Conservation (phyloP, 2,329 filamentous ascomycete genomes). For the Sphaerulina vaccinii region DNA sequence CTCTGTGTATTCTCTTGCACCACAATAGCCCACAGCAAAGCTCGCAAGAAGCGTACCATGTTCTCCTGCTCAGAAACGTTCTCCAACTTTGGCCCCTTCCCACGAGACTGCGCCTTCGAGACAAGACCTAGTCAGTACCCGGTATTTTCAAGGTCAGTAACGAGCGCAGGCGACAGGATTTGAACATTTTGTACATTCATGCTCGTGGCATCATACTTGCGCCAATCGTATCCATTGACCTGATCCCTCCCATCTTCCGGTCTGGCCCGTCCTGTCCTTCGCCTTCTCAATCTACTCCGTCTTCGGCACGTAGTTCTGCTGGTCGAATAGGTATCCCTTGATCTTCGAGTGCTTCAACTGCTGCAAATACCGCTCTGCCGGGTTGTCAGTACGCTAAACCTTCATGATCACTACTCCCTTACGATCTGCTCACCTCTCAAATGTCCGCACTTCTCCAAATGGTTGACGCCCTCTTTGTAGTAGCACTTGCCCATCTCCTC, state of each 20-base stretch:
- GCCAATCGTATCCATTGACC: background rate
- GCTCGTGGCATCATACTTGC: too few relatives aligned
- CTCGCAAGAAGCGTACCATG: too few relatives aligned
- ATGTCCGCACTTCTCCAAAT: conserved; percentile 81
- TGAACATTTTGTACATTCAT: too few relatives aligned
- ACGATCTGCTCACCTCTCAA: conserved; percentile 66
- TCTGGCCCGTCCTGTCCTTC: too few relatives aligned
- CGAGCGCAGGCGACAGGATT: too few relatives aligned
- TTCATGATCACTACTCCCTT: background rate
- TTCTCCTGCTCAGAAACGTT: too few relatives aligned
- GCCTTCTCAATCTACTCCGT: conserved; percentile 18
- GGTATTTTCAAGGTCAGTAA: too few relatives aligned
- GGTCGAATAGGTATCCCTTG: conserved; percentile 75
- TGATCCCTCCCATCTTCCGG: background rate
- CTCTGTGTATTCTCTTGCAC: too few relatives aligned
- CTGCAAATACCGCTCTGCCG: conserved; percentile 74
- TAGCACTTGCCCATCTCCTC: conserved; percentile 87
- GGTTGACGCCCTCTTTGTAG: conserved; percentile 78
- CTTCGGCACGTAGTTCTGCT: conserved; percentile 64
- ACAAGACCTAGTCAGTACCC: too few relatives aligned
- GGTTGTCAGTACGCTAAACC: conserved; percentile 5
- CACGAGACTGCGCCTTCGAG: too few relatives aligned
- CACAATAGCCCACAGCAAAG: too few relatives aligned
- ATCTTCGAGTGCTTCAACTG: conserved; percentile 74
- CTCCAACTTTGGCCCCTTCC: too few relatives aligned